Base-by-base conservation (phyloP, 1,284 basidiomycete species). In the Ustilago esculenta region DNA sequence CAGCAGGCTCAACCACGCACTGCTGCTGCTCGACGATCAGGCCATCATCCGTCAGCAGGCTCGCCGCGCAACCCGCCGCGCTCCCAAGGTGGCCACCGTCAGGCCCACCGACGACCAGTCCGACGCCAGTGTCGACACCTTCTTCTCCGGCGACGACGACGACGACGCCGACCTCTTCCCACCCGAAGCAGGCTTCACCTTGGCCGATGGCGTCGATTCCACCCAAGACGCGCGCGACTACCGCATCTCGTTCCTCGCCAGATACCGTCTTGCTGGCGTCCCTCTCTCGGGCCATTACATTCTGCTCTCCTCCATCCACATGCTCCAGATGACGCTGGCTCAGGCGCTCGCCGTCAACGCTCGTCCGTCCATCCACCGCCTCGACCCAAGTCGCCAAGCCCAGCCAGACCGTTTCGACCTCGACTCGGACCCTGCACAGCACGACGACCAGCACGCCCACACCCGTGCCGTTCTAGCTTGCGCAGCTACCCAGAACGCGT, bases 201-300 rank as follows among this genome's bases (percentile, higher is more conserved):
- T 68, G 18, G 43, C 37, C 68, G 57, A 70, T 2, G 37, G 63
- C 9, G 24, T 27, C 6, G 21, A 33, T 12, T 25, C 44, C 40
- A 33, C 51, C 8, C 48, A 63, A n/a, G 59, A 72, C n/a, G 57
- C 54, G 11, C 34, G 57, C 17, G 71, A 78, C 18, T 73, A 68
- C 46, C 75, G 80, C 25, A 55, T 77, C 34, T 87, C 88, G 0
- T 88, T 94, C 63, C 85, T 94, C 34, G 85, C 89, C 15, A 88
- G 90, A 32, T 95, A 95, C 80, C 86, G 90, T 20, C 85, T 86
- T 15, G 86, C 87, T 44, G 90, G 89, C 18, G 86, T 90, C 10
- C 92, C 92, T 12, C 85, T 94, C 18, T 92, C 90, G 46, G 92
- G 92, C 15, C 92, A 92, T 79, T 92, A 94, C 76, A 87, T 91